Conservation (phyloP, 192 early-diverging fungal species). For the Coemansia sp. region DNA sequence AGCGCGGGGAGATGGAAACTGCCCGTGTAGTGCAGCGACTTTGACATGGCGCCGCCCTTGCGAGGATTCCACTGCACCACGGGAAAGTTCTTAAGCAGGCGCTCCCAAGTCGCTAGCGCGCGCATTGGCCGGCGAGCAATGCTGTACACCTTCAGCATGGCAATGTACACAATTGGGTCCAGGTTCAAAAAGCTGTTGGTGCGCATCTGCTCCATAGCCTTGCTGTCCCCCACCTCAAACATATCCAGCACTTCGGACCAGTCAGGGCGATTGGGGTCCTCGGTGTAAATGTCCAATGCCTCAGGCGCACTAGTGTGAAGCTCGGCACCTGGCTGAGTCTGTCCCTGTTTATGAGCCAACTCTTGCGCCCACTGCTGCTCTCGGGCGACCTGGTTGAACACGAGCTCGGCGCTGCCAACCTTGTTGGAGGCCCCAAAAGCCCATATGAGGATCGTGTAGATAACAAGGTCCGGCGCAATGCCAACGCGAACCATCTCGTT, state of each 20-base stretch:
- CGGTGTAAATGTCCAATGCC: slow-evolving; percentile 29
- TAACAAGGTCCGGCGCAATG: slow-evolving; percentile 31
- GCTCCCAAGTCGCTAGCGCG: slow-evolving; percentile 47
- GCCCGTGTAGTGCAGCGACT: slow-evolving; percentile 33
- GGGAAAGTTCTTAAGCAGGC: slow-evolving; percentile 41
- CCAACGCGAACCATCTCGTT: slow-evolving; percentile 58
- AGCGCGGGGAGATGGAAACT: slow-evolving; percentile 34
- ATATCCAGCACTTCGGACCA: not conserved
- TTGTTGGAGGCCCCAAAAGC: slow-evolving; percentile 21
- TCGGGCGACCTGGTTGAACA: slow-evolving; percentile 32
- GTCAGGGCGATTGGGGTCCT: slow-evolving; percentile 8
- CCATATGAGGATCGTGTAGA: slow-evolving; percentile 49
- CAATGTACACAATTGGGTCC: slow-evolving; percentile 44
- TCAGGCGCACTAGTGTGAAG: slow-evolving; percentile 3
- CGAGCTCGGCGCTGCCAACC: slow-evolving; percentile 25
- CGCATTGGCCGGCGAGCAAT: slow-evolving; percentile 16
- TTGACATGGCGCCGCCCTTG: slow-evolving; percentile 29
- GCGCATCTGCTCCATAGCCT: slow-evolving; percentile 16
- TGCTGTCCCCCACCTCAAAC: not conserved
- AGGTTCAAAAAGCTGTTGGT: slow-evolving; percentile 41
- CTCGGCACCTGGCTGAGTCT: not conserved
- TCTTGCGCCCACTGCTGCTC: slow-evolving; percentile 35
- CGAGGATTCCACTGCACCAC: slow-evolving; percentile 47
- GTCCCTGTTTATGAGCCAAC: not conserved
- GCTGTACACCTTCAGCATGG: slow-evolving; percentile 48